Base-by-base conservation (phyloP, 2,329 filamentous ascomycete species). In the Colletotrichum chlorophyti region DNA sequence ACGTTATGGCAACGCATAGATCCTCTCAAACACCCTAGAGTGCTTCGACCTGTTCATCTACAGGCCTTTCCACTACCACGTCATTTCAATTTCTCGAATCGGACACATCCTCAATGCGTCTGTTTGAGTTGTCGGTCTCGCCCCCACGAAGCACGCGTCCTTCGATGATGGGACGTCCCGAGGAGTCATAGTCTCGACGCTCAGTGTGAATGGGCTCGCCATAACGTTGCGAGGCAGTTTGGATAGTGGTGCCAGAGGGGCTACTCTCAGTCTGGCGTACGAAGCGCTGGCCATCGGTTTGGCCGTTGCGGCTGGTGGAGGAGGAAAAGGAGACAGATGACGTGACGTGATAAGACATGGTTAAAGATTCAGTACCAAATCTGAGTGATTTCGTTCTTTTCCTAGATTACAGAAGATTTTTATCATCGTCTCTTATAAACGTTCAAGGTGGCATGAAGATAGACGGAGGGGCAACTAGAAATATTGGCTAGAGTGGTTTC, bases 241-340 rank as follows among this genome's bases (percentile, higher is more conserved):
- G 45, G 27, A 59, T 7, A n/a, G 43, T 41, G 35, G 34, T 41
- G 35, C 47, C 47, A 3, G 34, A 40, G 17, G 47, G 47, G 34
- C 35, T 14, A 24, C 6, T 11, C 19, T 55, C 23, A 12, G 31
- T 14, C 55, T 53, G 19, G 47, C 31, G 37, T 19, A 51, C 45
- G 50, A 47, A 59, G 15, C 51, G 55, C 31, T 29, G 53, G 21
- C 43, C 43, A 12, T 55, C 26, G 5, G 32, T 45, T 45, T 49
- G 55, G 43, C 55, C 55, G 51, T 59, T 59, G n/a, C 6, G 9
- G 15, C 29, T 49, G 31, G 55, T 4, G 10, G 55, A 49, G 4
- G 55, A 55, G 31, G 51, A 59, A 26, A 59, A 49, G 38, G 55
- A 59, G 0, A 59, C n/a, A n/a, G 32, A 55, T 1, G 55, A 49